Evolutionary conservation across 176 grass and related monocot genomes (phyloP), one percentile per base, ranked within the genome.

Genomic region (Puya raimondii): DNA sequence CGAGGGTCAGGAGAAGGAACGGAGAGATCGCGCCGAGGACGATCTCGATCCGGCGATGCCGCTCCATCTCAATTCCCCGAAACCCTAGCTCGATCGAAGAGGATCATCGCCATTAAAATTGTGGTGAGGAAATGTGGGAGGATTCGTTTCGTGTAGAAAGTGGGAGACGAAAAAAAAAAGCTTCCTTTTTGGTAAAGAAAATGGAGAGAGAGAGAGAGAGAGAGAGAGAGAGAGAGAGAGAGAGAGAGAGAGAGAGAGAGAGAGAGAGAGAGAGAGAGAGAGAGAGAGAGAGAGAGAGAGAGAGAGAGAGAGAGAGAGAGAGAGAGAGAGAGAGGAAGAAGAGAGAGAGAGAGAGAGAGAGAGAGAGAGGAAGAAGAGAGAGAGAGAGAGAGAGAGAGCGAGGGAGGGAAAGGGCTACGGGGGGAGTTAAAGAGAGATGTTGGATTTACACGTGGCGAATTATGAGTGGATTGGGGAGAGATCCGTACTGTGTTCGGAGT

Each of bases 1-100:
- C 23, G 2, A 86, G 72, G 8, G 27, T 71, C 22, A 74, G 82
- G 48, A 85, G 63, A 12, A 85, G 52, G 23, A 85, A 78, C 11
- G 83, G 75, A 48, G 79, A 66, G 59, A 85, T 67, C n/a, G 48
- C 48, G 33, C 15, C 64, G 16, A 83, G 56, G 15, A 65, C 65
- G 21, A 81, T 58, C 77, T 72, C 64, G 25, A 72, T 49, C 16
- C 48, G 52, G n/a, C 64, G 72, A 56, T 61, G 73, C 17, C 72
- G 72, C 70, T 52, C 78, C 83, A 85, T 85, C 49, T 11, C 21
- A 13, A 1, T 10, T 12, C 23, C 17, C 64, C 54, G 22, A 25
- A 49, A 5, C 10, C 7, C 26, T 54, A 9, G 69, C 15, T 42
- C 69, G 51, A 26, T 13, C 69, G 13, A 51, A 49, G 0, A 54